Conservation (phyloP, 1,284 basidiomycete genomes). For the Apiotrichum mycotoxinovorans region DNA sequence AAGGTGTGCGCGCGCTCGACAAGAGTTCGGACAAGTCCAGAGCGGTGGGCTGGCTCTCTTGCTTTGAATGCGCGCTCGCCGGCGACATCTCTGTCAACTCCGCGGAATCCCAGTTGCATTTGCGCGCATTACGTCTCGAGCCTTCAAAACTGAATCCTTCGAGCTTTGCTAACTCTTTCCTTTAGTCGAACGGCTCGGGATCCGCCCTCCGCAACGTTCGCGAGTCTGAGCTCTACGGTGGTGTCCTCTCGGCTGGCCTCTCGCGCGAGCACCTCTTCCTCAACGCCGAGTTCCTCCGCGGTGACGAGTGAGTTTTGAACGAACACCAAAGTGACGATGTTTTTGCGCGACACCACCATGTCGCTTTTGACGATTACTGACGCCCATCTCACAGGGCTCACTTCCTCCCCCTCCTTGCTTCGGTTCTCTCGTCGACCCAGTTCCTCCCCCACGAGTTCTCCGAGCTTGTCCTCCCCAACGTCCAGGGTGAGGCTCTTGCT, state of each 20-base stretch:
- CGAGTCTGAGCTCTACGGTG: constrained; percentile 91
- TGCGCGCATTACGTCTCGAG: background rate
- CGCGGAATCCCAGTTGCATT: background rate
- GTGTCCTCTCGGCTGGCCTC: constrained; percentile 80
- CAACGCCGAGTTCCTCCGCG: constrained; percentile 91
- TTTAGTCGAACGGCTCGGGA: constrained; percentile 74
- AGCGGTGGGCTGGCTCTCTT: background rate
- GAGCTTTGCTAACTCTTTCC: background rate
- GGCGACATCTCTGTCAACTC: background rate
- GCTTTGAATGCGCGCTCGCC: background rate
- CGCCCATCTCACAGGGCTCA: constrained; percentile 57
- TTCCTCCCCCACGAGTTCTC: constrained; percentile 80
- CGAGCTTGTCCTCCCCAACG: constrained; percentile 76
- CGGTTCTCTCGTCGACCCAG: constrained; percentile 74
- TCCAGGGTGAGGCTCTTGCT: constrained; percentile 65
- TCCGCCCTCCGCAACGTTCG: constrained; percentile 87
- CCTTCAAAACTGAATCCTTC: background rate
- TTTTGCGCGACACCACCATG: background rate
- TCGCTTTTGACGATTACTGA: no score
- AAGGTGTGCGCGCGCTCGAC: background rate
- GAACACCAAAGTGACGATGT: no score
- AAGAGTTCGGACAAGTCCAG: background rate
- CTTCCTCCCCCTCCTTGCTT: constrained; percentile 82
- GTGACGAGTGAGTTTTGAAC: constrained; percentile 95
- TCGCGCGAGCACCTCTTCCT: constrained; percentile 86